Conservation (phyloP, 208 protist species). For the Strigomonas culicis region DNA sequence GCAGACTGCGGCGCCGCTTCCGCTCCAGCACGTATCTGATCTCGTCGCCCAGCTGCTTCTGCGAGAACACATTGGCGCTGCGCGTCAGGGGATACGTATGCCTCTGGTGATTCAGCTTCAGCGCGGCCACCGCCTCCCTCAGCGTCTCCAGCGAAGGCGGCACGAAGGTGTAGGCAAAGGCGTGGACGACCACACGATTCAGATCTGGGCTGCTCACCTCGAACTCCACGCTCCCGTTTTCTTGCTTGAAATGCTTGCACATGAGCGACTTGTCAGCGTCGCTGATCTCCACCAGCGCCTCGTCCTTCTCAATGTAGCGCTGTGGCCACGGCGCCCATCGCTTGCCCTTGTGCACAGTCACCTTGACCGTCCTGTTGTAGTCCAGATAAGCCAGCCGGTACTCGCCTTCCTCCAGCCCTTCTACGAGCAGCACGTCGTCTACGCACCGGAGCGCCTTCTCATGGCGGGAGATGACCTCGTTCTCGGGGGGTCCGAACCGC, state of each 20-base stretch:
- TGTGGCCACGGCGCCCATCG: constrained; percentile 14
- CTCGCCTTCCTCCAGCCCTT: constrained; percentile 10
- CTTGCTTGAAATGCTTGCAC: background rate
- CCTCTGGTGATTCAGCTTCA: background rate
- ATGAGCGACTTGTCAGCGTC: background rate
- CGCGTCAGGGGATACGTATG: background rate
- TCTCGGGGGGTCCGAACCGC: background rate
- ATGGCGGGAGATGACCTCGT: constrained; percentile 1
- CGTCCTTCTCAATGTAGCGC: constrained; percentile 6
- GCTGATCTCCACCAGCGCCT: constrained; percentile 1
- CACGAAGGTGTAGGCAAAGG: constrained; percentile 14
- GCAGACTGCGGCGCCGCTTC: constrained; percentile 2
- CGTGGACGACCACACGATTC: constrained; percentile 12
- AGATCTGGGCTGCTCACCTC: background rate
- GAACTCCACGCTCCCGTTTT: constrained; percentile 10
- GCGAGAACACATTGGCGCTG: constrained; percentile 1
- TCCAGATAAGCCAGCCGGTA: constrained; percentile 7
- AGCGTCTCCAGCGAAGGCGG: constrained; percentile 8
- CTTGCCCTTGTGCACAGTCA: constrained; percentile 5
- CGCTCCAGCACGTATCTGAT: constrained; percentile 18
- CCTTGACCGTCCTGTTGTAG: background rate
- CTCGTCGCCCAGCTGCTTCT: constrained; percentile 13
- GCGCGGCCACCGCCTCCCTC: background rate
- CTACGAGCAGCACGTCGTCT: background rate
- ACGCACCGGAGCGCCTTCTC: background rate